Evolutionary conservation across 163 green algal species (phyloP).

Genomic region (Botryococcus braunii): DNA sequence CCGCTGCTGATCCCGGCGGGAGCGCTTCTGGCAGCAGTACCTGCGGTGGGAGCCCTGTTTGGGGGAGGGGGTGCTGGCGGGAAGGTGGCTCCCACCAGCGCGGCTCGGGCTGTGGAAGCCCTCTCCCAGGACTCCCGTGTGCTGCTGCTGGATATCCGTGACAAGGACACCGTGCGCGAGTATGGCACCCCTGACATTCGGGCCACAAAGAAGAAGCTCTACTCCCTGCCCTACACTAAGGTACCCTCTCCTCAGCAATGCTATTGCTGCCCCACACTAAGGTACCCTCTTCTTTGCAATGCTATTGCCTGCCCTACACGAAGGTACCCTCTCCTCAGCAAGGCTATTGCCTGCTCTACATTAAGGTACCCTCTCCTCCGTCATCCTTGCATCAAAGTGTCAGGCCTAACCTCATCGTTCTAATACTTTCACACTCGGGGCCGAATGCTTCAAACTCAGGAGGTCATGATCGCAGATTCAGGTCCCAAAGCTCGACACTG

Average conservation of each 20-base stretch:
- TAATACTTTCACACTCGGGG: too few species aligned
- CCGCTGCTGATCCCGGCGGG: neutral
- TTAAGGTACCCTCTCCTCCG: slow-evolving; percentile 16
- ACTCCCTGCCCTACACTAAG: slow-evolving; percentile 26
- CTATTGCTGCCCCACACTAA: neutral
- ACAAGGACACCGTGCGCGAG: slow-evolving; percentile 19
- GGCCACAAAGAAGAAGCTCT: slow-evolving; percentile 17
- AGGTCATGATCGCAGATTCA: too few species aligned
- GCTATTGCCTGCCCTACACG: neutral
- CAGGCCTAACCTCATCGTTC: neutral
- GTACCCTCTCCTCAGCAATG: slow-evolving; percentile 7
- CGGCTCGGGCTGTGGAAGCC: slow-evolving; percentile 22
- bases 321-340: slow-evolving; percentile 3
- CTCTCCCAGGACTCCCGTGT: slow-evolving; percentile 13
- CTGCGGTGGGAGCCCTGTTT: slow-evolving; percentile 14
- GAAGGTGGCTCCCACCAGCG: slow-evolving; percentile 23
- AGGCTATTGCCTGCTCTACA: slow-evolving; percentile 21
- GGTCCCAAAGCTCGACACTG: too few species aligned
- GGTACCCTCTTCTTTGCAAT: neutral
- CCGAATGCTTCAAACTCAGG: too few species aligned
- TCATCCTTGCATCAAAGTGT: neutral
- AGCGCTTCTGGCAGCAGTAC: slow-evolving; percentile 7
- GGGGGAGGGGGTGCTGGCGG: slow-evolving; percentile 10
- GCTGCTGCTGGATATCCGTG: slow-evolving; percentile 35
- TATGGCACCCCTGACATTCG: slow-evolving; percentile 30